These are phyloP conservation scores for Paecilomyces fulvus DNA, from an alignment of 2,329 filamentous ascomycete species.

Conservation along the genomic window DNA sequence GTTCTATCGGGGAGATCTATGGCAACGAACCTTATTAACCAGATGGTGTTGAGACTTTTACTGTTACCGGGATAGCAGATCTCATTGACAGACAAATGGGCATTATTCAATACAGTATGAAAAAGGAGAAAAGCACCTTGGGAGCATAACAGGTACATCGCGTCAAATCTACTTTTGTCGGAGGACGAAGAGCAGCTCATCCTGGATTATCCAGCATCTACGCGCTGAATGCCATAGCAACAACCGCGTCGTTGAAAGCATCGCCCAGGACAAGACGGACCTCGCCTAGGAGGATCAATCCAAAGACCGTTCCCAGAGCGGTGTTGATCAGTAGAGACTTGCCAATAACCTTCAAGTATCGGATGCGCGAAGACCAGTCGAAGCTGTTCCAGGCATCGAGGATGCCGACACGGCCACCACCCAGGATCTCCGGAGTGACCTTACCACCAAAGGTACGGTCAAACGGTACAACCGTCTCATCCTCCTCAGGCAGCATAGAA, in stretches of 20 bases:
- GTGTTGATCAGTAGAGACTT: slow-evolving; percentile 58
- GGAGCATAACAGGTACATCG: neutral
- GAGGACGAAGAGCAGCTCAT: no score
- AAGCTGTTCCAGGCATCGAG: slow-evolving; percentile 74
- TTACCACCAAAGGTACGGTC: slow-evolving; percentile 77
- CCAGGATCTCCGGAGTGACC: slow-evolving; percentile 65
- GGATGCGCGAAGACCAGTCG: slow-evolving; percentile 60
- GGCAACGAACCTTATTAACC: neutral
- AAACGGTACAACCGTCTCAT: slow-evolving; percentile 80
- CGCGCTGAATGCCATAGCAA: neutral
- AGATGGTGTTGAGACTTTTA: neutral
- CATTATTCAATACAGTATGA: neutral
- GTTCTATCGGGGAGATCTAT: neutral
- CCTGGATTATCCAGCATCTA: neutral
- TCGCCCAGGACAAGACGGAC: slow-evolving; percentile 40
- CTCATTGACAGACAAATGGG: neutral
- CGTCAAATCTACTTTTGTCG: no score
- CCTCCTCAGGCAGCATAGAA: slow-evolving; percentile 70
- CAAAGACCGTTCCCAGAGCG: slow-evolving; percentile 40
- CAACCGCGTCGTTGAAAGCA: slow-evolving; percentile 9
- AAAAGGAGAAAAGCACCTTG: neutral
- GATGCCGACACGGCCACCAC: slow-evolving; percentile 63
- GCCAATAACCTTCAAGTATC: slow-evolving; percentile 64
- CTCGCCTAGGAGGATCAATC: slow-evolving; percentile 45
- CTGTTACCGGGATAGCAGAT: no score